Conservation (phyloP, 2,329 filamentous ascomycete genomes). For the Apiospora kogelbergensis region DNA sequence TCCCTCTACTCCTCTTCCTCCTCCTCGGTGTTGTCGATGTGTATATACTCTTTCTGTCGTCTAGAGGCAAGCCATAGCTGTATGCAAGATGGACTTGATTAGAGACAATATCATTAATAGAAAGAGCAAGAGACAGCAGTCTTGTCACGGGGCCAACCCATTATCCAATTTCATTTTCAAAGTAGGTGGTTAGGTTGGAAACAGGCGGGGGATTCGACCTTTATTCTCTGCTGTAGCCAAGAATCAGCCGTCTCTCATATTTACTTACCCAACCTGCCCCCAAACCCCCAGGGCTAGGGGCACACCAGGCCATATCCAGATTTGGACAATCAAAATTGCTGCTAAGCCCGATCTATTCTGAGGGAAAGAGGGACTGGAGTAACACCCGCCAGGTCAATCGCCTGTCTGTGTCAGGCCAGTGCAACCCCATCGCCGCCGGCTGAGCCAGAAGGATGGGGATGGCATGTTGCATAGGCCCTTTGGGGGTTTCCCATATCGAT, state of each 20-base stretch:
- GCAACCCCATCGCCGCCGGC: not conserved
- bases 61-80: not conserved
- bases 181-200: not conserved
- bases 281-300: not conserved
- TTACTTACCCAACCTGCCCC: not conserved
- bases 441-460: not conserved
- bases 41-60: not conserved
- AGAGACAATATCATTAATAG: not conserved
- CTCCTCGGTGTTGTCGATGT: not conserved
- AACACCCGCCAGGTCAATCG: not conserved
- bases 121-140: not conserved
- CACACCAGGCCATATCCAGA: not conserved
- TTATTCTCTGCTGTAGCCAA: not conserved
- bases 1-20: not conserved
- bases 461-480: not conserved
- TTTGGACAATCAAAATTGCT: not conserved
- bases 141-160: not conserved
- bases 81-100: not conserved
- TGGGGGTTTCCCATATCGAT: too few relatives aligned
- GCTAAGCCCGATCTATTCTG: conserved; percentile 1
- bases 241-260: not conserved
- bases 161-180: not conserved
- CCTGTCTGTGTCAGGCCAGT: not conserved
- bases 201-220: not conserved
- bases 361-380: not conserved